Conservation (phyloP, 768 basidiomycete species). For the Lepiota venenata region DNA sequence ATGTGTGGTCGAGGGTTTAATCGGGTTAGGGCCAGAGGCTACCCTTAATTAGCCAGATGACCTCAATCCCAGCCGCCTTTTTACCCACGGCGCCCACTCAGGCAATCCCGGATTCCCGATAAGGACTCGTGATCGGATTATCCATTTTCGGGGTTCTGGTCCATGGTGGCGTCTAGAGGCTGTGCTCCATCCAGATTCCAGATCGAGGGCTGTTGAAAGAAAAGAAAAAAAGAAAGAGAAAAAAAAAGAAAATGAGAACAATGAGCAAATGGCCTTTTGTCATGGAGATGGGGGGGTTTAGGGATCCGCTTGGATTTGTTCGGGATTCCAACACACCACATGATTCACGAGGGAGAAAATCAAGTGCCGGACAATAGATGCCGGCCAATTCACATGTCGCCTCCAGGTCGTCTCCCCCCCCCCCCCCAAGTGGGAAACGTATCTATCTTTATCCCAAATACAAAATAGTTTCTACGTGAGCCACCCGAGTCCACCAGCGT, state of each 20-base stretch:
- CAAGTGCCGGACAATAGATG: too few species aligned
- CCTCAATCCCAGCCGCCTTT: conserved; percentile 1
- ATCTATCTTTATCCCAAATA: too few species aligned
- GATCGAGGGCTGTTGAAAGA: conserved; percentile 4
- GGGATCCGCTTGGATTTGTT: conserved; percentile 4
- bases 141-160: conserved; percentile 8
- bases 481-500: too few species aligned
- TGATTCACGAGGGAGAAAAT: background rate
- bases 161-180: conserved; percentile 6
- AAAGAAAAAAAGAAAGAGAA: too few species aligned
- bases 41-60: conserved; percentile 11
- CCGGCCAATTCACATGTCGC: too few species aligned
- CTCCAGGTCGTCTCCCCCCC: too few species aligned
- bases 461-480: too few species aligned
- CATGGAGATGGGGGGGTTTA: conserved; percentile 9
- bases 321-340: background rate
- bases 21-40: conserved; percentile 6
- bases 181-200: background rate
- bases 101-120: conserved; percentile 10
- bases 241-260: background rate
- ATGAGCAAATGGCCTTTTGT: conserved; percentile 5
- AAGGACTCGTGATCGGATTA: background rate
- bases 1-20: background rate
- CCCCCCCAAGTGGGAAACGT: too few species aligned
- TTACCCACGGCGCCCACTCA: background rate